phyloP scores from a whole-genome alignment of 768 basidiomycete species.

The Rhizopogon rudus region DNA sequence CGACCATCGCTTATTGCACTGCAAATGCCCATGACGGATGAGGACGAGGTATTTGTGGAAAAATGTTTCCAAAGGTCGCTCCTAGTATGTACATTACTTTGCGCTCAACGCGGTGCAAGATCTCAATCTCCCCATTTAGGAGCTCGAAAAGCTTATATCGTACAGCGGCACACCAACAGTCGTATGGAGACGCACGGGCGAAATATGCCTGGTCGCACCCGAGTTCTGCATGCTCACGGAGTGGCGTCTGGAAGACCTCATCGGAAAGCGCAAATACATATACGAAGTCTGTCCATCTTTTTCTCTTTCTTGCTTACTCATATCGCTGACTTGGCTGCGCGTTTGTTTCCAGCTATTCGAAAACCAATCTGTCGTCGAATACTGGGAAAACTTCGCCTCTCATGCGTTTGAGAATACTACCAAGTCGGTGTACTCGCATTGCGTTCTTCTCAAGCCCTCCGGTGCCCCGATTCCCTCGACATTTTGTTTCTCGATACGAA shows the following conservation, averaged over 20 bases:
- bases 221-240: slow-evolving; percentile 95
- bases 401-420: slow-evolving; percentile 98
- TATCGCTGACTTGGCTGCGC: not conserved
- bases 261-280: slow-evolving; percentile 48
- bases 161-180: slow-evolving; percentile 97
- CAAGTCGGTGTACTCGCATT: slow-evolving; percentile 91
- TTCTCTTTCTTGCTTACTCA: slow-evolving; percentile 9
- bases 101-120: not conserved
- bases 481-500: slow-evolving; percentile 92
- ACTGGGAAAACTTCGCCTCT: slow-evolving; percentile 94
- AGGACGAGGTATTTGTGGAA: slow-evolving; percentile 96
- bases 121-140: slow-evolving; percentile 40
- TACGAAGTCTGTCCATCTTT: slow-evolving; percentile 33
- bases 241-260: slow-evolving; percentile 82
- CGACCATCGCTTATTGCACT: slow-evolving; percentile 95
- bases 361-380: slow-evolving; percentile 91
- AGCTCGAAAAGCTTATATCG: slow-evolving; percentile 94
- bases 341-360: slow-evolving; percentile 68
- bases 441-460: slow-evolving; percentile 80
- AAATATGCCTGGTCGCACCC: slow-evolving; percentile 93
- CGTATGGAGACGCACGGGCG: slow-evolving; percentile 96
- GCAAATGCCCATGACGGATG: slow-evolving; percentile 95
- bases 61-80: slow-evolving; percentile 92
- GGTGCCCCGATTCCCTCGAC: slow-evolving; percentile 86
- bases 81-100: slow-evolving; percentile 47